phyloP scores from a whole-genome alignment of 2,329 filamentous ascomycete species.

The Xylariaceae sp. region DNA sequence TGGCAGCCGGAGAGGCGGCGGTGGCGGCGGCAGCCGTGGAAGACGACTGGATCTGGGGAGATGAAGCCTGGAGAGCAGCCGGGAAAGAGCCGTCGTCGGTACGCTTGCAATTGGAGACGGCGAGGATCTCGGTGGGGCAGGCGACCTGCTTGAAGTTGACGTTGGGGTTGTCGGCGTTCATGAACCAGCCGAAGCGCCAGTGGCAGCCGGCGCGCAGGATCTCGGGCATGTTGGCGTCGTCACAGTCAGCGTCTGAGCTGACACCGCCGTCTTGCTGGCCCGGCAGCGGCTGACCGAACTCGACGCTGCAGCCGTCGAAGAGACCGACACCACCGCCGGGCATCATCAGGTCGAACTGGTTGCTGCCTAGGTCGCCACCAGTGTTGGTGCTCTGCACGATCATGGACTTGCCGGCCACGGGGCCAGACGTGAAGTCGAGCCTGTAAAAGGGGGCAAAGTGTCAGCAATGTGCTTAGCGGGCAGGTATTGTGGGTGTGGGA shows the following conservation, averaged over 20 bases:
- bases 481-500: constrained; percentile 5
- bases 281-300: constrained; percentile 36
- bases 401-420: constrained; percentile 49
- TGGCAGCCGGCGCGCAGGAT: constrained; percentile 42
- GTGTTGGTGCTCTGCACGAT: constrained; percentile 55
- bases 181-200: constrained; percentile 51
- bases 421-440: constrained; percentile 34
- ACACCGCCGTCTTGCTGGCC: constrained; percentile 45
- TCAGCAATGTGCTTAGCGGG: neutral
- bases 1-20: no score
- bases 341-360: constrained; percentile 48
- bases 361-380: constrained; percentile 44
- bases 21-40: no score
- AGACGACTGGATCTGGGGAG: neutral
- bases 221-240: constrained; percentile 35
- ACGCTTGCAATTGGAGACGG: constrained; percentile 36
- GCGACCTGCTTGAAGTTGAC: constrained; percentile 42
- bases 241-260: constrained; percentile 37
- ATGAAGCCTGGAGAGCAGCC: neutral
- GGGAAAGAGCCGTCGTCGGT: constrained; percentile 23
- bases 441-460: constrained; percentile 7
- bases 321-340: constrained; percentile 46
- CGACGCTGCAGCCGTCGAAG: constrained; percentile 40
- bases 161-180: constrained; percentile 42
- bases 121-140: constrained; percentile 42